Percentiles rank a stretch among this genome's conserved stretches.
These are phyloP conservation scores for Salix purpurea DNA, from an alignment of 345 rosid genomes.

Conservation along the genomic window DNA sequence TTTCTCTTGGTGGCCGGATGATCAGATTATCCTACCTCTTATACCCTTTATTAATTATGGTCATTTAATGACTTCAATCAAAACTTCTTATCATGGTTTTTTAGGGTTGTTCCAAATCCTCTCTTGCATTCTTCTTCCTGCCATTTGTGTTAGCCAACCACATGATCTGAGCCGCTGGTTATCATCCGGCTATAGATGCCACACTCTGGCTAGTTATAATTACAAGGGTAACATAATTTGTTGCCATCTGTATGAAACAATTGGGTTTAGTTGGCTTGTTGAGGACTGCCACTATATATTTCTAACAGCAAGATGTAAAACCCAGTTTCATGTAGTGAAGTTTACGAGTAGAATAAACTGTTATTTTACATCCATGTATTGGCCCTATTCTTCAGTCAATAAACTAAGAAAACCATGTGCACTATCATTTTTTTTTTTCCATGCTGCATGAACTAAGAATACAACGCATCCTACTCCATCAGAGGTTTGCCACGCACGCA, in stretches of 20 bases:
- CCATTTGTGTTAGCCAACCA: background rate
- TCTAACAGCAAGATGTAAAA: background rate
- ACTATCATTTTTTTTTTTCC: too few relatives aligned
- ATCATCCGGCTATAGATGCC: background rate
- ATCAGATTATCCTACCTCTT: background rate
- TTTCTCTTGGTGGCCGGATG: slow-evolving; percentile 5
- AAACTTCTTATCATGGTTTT: background rate
- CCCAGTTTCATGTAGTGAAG: background rate
- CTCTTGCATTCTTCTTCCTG: background rate
- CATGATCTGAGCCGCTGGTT: too few relatives aligned
- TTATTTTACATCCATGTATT: background rate
- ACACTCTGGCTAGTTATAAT: background rate
- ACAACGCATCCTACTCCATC: too few relatives aligned
- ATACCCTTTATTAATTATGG: too few relatives aligned
- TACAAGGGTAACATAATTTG: background rate
- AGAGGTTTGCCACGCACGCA: too few relatives aligned
- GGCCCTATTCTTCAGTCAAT: background rate
- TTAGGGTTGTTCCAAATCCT: background rate
- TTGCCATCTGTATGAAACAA: background rate
- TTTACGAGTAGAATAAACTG: background rate
- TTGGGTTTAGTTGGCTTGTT: background rate
- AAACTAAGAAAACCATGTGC: too few relatives aligned
- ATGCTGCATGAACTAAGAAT: too few relatives aligned
- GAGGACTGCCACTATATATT: background rate
- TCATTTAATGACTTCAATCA: background rate